Conservation (phyloP, 192 early-diverging fungal species). For the Borealophlyctis nickersoniae region DNA sequence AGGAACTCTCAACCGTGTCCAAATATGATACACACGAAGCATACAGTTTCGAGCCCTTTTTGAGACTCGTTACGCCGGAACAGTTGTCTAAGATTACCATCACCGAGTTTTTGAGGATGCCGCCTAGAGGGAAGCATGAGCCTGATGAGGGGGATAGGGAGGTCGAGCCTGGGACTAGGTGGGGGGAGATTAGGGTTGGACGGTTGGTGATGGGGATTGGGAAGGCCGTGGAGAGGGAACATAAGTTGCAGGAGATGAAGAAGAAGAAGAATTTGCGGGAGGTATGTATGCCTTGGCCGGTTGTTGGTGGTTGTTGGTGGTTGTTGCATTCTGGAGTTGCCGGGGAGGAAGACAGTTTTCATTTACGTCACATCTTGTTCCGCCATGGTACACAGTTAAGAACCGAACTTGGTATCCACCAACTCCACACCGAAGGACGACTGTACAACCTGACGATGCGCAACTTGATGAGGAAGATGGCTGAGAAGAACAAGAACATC, state of each 20-base stretch:
- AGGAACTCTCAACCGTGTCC: slow-evolving; percentile 38
- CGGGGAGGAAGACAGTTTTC: too few species aligned
- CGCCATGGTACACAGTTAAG: too few species aligned
- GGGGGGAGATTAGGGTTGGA: slow-evolving; percentile 16
- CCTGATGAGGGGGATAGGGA: too few species aligned
- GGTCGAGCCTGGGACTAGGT: slow-evolving; percentile 32
- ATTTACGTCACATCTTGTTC: too few species aligned
- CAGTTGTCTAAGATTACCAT: slow-evolving; percentile 83
- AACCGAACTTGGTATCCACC: slow-evolving; percentile 66
- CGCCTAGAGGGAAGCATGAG: slow-evolving; percentile 26
- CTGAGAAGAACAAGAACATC: too few species aligned
- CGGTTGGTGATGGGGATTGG: slow-evolving; percentile 63
- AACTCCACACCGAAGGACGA: slow-evolving; percentile 70
- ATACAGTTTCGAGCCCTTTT: slow-evolving; percentile 57
- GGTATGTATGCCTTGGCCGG: too few species aligned
- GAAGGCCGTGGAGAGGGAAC: slow-evolving; percentile 76
- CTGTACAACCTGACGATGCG: slow-evolving; percentile 81
- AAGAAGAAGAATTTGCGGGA: too few species aligned
- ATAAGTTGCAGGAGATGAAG: slow-evolving; percentile 69
- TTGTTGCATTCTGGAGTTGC: too few species aligned
- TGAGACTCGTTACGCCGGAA: slow-evolving; percentile 61
- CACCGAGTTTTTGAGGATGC: slow-evolving; percentile 70
- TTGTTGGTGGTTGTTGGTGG: too few species aligned
- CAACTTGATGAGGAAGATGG: slow-evolving; percentile 59
- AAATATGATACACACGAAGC: slow-evolving; percentile 56